phyloP scores from a whole-genome alignment of 2,329 filamentous ascomycete genomes.

The Leptosphaerulina australis region DNA sequence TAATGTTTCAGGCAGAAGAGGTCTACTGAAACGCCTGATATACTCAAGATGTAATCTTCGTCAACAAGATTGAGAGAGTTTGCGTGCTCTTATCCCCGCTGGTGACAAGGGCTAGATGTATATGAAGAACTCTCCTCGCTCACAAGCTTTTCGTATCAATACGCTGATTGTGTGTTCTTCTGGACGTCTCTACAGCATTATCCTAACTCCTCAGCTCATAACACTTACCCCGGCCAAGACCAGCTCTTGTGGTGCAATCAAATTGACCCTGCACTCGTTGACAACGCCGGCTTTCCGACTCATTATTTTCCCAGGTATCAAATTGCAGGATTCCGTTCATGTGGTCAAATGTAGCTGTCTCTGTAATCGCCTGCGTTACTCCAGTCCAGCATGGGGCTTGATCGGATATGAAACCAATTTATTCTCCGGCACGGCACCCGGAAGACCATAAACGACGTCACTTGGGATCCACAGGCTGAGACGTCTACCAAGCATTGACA shows the following conservation, averaged over 20 bases:
- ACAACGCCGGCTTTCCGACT: neutral
- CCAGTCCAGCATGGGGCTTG: neutral
- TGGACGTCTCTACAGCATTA: neutral
- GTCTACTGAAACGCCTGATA: neutral
- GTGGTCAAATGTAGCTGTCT: neutral
- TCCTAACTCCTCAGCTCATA: neutral
- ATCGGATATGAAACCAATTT: conserved; percentile 23
- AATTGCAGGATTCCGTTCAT: neutral
- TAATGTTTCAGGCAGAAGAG: neutral
- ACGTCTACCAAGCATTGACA: conserved; percentile 18
- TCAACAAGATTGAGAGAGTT: conserved; percentile 11
- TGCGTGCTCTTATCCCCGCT: conserved; percentile 4
- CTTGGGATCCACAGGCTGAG: conserved; percentile 27
- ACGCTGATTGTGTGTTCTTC: neutral
- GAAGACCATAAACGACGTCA: conserved; percentile 23
- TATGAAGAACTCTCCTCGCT: neutral
- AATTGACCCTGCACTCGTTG: neutral
- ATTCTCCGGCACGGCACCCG: conserved; percentile 23
- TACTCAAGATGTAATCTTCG: neutral
- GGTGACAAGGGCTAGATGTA: neutral
- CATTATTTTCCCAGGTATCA: conserved; percentile 13
- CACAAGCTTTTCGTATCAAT: neutral
- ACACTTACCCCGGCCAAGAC: neutral
- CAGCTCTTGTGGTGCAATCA: conserved; percentile 2
- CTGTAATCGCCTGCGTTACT: neutral